Base-by-base conservation (phyloP, 2,329 filamentous ascomycete genomes). In the Fusarium albidum region DNA sequence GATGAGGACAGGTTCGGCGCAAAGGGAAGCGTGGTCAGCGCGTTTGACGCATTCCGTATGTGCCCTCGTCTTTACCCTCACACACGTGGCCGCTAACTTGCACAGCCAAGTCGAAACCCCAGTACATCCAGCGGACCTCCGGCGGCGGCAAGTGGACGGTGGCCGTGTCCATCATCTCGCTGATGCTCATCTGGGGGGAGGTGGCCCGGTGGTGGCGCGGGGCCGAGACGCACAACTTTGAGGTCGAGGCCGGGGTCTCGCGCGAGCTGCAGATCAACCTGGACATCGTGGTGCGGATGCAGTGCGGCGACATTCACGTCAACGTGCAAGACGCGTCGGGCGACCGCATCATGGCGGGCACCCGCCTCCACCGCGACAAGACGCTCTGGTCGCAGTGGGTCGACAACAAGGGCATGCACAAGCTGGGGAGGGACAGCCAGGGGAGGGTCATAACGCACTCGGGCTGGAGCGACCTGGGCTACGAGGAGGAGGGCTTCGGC, bases 31-130 rank as follows among this genome's bases (percentile, higher is more conserved):
- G 83, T 88, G 52, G 85, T 96, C 68, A 88, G 88, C 74, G 92
- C 94, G 54, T 99, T 99, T 75, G 95, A 99, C 79, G 94, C 93
- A 63, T 99, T 99, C 74, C 94, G 92, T 96, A 84, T 71, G 90
- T 66, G 32, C 37, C 25, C 35, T 44, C 26, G 9, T 29, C 18
- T 34, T 12, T 34, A 15, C 44, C 10, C 25, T 32, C 31, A 42
- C 61, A 68, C 48, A 67, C 58, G 37, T 13, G n/a, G n/a, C n/a
- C n/a, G n/a, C n/a, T n/a, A n/a, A n/a, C n/a, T n/a, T 10, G 8
- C 8, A 14, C 69, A 96, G 93, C 95, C 63, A 98, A 99, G 81
- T 91, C 94, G 47, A 98, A 98, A 79, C 86, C 93, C 13, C 92
- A 94, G 69, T 99, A 97, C 76, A 88, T 95, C 49, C 88, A 90